Evolutionary conservation across 2,329 filamentous ascomycete species (phyloP), one percentile per base, ranked within the genome.

Genomic region (Aaosphaeria pasadenensis): DNA sequence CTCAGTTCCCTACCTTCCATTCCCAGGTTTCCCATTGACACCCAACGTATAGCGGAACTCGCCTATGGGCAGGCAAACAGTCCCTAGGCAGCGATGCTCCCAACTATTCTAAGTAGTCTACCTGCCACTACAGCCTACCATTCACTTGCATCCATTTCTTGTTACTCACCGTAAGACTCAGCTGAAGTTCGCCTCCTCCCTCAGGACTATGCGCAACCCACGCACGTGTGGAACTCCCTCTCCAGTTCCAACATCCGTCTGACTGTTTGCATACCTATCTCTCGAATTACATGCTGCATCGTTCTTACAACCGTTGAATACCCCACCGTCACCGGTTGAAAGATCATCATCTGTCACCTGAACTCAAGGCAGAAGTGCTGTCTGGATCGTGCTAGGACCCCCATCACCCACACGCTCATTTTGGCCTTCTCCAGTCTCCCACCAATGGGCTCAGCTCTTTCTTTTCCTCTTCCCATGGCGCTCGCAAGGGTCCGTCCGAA

Each of bases 311-410:
- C 17, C 17, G 17, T 24, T 24, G 17, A 24, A 24, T 24, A 31
- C 43, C 58, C 65, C 65, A 63, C 63, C 41, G 54, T 57, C 48
- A 66, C 65, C 66, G 65, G 66, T 67, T 63, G 35, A 44, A 7
- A 17, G 31, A 52, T 49, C n/a, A 43, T 47, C 36, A n/a, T 6
- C 36, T 36, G 41, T 24, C 17, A 24, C 17, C 17, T 24, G 17
- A 3, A 24, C 46, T 56, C 60, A 55, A 69, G 64, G 63, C 64
- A 66, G 60, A 65, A 62, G 47, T 55, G 41, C 53, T 49, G 59
- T 55, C 46, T 56, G 50, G 54, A 49, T 24, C 47, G 49, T 50
- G 45, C 50, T 32, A 49, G 9, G 9, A 7, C 42, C 51, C 45
- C 48, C 50, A 39, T 48, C 17, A 24, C 17, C 17, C 17, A 24